Base-by-base conservation (phyloP, 768 basidiomycete species). In the Collybia sordida region DNA sequence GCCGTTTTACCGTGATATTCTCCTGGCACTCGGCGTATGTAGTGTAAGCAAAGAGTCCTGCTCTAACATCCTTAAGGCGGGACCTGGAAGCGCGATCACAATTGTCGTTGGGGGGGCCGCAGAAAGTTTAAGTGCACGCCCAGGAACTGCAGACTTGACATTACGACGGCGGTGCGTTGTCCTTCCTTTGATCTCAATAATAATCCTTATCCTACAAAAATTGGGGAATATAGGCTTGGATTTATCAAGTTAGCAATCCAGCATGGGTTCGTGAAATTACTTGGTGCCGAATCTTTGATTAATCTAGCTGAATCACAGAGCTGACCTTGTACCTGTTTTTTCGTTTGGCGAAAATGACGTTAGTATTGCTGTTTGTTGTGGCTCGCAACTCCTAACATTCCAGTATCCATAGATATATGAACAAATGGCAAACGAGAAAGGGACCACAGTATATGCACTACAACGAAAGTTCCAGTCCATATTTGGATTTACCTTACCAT, bases 321-420 rank as follows among this genome's bases (percentile, higher is more conserved):
- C 97, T 34, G 93, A 95, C 61, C 75, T 99, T 9, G 97, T 99
- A 0, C 97, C 97, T 0, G 95, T 98, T 3, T 98, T 99, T 63
- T 95, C 93, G 4, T 99, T 99, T 59, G 97, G 97, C 11, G 97
- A 99, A 74, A 98, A 98, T 64, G 97, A 98, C 66, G 95, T 95
- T 53, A 62, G 82, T 77, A 7, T 11, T 35, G 24, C 6, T 14
- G 17, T 42, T n/a, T 42, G 11, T 28, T 41, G 4, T 24, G 8
- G 1, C 4, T 47, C 55, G 3, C 36, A 4, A 18, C 40, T 4
- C 1, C 34, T 24, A 5, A 42, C 36, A 15, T 45, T 34, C 2
- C 45, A 5, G 28, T 46, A 7, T 49, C n/a, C 19, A 5, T 60
- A 98, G 94, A 97, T 99, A 45, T 99, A 92, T 60, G 80, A 95